These are phyloP conservation scores for Scytalidium lignicola DNA, from an alignment of 2,329 filamentous ascomycete species.

Conservation along the genomic window DNA sequence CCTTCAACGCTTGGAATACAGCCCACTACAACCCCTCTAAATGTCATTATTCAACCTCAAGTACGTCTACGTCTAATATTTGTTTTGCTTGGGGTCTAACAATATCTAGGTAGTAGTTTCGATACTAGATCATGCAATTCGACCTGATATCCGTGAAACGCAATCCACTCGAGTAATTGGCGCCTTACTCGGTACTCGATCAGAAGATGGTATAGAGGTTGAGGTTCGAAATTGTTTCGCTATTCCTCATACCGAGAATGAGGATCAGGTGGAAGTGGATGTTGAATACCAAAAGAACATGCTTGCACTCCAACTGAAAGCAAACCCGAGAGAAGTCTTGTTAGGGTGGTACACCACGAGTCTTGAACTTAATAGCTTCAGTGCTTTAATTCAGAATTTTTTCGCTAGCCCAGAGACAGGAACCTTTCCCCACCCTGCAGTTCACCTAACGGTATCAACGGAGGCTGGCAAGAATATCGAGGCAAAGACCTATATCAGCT, in stretches of 20 bases:
- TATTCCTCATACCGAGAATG: slow-evolving; percentile 96
- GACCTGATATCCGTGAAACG: slow-evolving; percentile 57
- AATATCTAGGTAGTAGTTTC: slow-evolving; percentile 59
- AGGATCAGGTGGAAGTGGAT: slow-evolving; percentile 98
- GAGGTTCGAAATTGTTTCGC: slow-evolving; percentile 96
- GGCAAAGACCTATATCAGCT: slow-evolving; percentile 89
- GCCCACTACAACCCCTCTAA: slow-evolving; percentile 83
- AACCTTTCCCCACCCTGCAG: slow-evolving; percentile 94
- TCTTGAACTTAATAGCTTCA: slow-evolving; percentile 96
- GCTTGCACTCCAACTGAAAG: slow-evolving; percentile 90
- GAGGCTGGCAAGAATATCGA: slow-evolving; percentile 84
- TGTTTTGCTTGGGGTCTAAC: slow-evolving; percentile 8
- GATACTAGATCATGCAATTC: slow-evolving; percentile 89
- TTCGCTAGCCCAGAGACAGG: slow-evolving; percentile 95
- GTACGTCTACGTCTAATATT: slow-evolving; percentile 43
- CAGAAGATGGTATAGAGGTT: slow-evolving; percentile 94
- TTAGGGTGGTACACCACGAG: slow-evolving; percentile 99
- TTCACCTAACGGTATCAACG: slow-evolving; percentile 92
- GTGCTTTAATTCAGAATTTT: slow-evolving; percentile 98
- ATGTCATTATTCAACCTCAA: slow-evolving; percentile 93
- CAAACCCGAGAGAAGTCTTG: slow-evolving; percentile 86
- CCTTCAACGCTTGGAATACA: slow-evolving; percentile 74
- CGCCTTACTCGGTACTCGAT: slow-evolving; percentile 85
- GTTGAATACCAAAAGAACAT: slow-evolving; percentile 99
- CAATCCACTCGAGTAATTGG: slow-evolving; percentile 96